phyloP scores from a whole-genome alignment of 805 yeast genomes.

The Barnettozyma siamensis region DNA sequence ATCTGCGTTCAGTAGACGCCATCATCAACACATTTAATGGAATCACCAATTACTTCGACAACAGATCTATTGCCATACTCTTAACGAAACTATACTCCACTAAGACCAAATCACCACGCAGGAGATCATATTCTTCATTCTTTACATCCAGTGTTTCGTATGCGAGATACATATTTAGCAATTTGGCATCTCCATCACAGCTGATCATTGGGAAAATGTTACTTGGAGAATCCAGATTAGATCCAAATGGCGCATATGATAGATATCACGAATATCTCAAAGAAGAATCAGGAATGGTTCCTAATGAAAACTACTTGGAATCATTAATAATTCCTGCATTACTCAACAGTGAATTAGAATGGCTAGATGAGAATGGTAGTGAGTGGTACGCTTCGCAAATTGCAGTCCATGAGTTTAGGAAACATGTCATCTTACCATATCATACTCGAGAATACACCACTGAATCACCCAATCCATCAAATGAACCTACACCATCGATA shows the following conservation, averaged over 20 bases:
- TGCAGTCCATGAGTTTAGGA: constrained; percentile 51
- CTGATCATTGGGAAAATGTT: constrained; percentile 19
- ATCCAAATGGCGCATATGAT: constrained; percentile 27
- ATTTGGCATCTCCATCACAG: constrained; percentile 14
- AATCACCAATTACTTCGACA: constrained; percentile 9
- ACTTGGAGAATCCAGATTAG: constrained; percentile 27
- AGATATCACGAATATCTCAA: constrained; percentile 22
- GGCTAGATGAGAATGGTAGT: constrained; percentile 35
- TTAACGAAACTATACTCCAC: constrained; percentile 12
- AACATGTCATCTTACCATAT: constrained; percentile 26
- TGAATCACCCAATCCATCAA: too few relatives aligned
- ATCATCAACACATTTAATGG: constrained; percentile 1
- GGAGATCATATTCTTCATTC: constrained; percentile 1
- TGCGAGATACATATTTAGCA: constrained; percentile 19
- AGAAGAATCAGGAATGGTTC: constrained; percentile 19
- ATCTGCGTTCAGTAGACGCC: constrained; percentile 1
- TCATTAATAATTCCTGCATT: constrained; percentile 48
- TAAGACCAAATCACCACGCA: background rate
- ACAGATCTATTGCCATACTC: constrained; percentile 13
- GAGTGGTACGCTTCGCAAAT: constrained; percentile 49
- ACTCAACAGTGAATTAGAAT: constrained; percentile 26
- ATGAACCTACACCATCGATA: constrained; percentile 8
- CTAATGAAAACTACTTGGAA: constrained; percentile 28
- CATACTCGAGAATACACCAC: too few relatives aligned
- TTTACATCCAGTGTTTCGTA: constrained; percentile 13